A percentile compares a stretch with the other conserved stretches of the same genome.
Evolutionary conservation across 352 stramenopile genomes (phyloP).

Genomic region (Heterotrichella gracilis): DNA sequence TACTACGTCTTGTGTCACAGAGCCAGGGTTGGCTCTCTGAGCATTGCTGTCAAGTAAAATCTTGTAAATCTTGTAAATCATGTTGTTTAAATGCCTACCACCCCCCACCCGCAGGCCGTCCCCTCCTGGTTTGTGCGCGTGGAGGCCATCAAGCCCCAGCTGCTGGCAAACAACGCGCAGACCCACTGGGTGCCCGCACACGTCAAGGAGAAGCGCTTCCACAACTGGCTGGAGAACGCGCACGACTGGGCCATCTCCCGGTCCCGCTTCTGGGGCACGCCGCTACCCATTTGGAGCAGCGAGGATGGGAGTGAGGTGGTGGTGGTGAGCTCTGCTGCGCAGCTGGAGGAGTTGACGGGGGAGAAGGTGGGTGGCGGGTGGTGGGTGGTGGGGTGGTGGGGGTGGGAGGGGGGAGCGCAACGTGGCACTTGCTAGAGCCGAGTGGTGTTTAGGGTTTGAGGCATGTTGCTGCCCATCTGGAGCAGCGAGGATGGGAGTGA

Average conservation of each 20-base stretch:
- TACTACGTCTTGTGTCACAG: no score
- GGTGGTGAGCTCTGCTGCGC: constrained; percentile 67
- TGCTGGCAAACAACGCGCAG: constrained; percentile 46
- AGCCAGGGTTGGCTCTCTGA: no score
- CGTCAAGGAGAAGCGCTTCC: constrained; percentile 94
- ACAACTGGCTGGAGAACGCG: constrained; percentile 91
- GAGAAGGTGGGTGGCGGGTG: constrained; percentile 24
- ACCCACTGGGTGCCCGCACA: constrained; percentile 47
- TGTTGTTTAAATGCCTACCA: no score
- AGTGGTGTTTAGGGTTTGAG: no score
- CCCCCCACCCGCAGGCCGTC: no score
- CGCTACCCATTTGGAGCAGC: constrained; percentile 84
- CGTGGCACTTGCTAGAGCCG: no score
- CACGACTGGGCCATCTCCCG: constrained; percentile 93
- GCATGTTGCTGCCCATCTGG: constrained; percentile 91
- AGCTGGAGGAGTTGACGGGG: constrained; percentile 69
- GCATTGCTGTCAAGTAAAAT: no score
- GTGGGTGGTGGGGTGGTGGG: no score
- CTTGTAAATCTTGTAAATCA: no score
- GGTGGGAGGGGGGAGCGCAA: no score
- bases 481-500: constrained; percentile 79
- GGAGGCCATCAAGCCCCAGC: constrained; percentile 73
- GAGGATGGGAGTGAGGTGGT: constrained; percentile 86
- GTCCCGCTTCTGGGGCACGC: constrained; percentile 93
- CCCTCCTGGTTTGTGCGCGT: constrained; percentile 96